Evolutionary conservation across 768 basidiomycete genomes (phyloP).

Genomic region (Chalciporus chontae): DNA sequence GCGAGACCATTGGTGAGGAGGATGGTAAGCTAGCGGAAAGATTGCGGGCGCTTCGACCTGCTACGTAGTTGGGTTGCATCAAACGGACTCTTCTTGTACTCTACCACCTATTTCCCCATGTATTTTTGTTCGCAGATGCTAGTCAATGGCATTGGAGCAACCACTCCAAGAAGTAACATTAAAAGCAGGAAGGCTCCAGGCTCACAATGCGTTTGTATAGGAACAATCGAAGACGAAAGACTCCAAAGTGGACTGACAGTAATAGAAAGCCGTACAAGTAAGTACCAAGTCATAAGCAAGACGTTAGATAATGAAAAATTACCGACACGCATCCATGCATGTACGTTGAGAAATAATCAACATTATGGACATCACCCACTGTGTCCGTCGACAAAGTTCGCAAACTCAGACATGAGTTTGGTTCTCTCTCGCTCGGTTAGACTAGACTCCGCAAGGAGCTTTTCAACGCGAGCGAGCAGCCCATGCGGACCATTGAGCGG

Average conservation of each 20-base stretch:
- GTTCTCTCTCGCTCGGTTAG: slow-evolving; percentile 47
- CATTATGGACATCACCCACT: slow-evolving; percentile 13
- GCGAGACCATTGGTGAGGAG: slow-evolving; percentile 66
- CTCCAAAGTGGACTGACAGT: slow-evolving; percentile 10
- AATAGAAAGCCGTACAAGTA: slow-evolving; percentile 19
- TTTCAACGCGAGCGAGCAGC: slow-evolving; percentile 60
- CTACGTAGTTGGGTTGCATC: slow-evolving; percentile 38
- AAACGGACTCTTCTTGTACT: slow-evolving; percentile 8
- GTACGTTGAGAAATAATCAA: slow-evolving; percentile 5
- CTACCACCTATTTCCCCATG: background rate
- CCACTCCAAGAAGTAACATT: slow-evolving; percentile 8
- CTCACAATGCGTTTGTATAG: background rate
- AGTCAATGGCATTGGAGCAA: background rate
- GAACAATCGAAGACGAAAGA: slow-evolving; percentile 9
- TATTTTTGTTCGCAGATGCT: background rate
- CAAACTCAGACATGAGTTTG: slow-evolving; percentile 55
- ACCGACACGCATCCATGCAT: slow-evolving; percentile 13
- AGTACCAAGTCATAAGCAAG: slow-evolving; percentile 12
- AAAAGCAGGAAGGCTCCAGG: slow-evolving; percentile 8
- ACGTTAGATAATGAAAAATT: slow-evolving; percentile 27
- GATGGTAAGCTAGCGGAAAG: slow-evolving; percentile 82
- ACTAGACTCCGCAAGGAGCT: slow-evolving; percentile 49
- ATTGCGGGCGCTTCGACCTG: slow-evolving; percentile 82
- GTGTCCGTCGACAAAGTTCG: slow-evolving; percentile 48
- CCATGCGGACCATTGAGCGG: slow-evolving; percentile 73